These are phyloP conservation scores for Raphanus raphanistrum DNA, from an alignment of 345 rosid species.

Conservation along the genomic window DNA sequence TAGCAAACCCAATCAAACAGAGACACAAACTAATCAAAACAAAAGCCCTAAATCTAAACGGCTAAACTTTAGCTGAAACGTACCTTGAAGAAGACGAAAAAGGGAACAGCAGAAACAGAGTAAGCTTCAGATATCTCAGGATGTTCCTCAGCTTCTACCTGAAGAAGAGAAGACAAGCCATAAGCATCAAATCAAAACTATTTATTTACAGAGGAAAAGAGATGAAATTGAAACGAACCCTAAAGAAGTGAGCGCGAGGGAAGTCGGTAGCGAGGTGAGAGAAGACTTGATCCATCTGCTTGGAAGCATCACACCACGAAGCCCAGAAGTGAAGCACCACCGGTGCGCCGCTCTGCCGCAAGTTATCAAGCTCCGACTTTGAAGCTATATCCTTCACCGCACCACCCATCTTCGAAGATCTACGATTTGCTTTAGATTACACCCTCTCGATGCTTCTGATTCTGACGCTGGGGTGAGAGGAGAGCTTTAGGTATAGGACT, in stretches of 20 bases:
- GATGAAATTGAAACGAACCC: slow-evolving; percentile 45
- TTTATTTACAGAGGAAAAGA: not conserved
- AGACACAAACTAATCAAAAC: not conserved
- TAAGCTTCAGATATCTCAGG: slow-evolving; percentile 85
- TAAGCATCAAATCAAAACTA: not conserved
- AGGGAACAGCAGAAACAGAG: slow-evolving; percentile 90
- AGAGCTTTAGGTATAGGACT: not conserved
- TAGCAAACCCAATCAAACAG: not conserved
- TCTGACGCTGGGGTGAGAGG: not conserved
- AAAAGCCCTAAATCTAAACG: not conserved
- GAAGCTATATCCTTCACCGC: slow-evolving; percentile 83
- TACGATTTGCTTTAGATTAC: not conserved
- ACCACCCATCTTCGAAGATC: slow-evolving; percentile 54
- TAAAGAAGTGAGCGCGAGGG: slow-evolving; percentile 73
- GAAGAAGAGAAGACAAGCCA: slow-evolving; percentile 20
- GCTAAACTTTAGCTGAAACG: not conserved
- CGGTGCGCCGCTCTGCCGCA: slow-evolving; percentile 53
- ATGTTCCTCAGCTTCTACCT: slow-evolving; percentile 98
- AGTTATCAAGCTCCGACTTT: slow-evolving; percentile 73
- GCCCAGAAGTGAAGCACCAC: slow-evolving; percentile 92
- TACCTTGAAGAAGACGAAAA: slow-evolving; percentile 86
- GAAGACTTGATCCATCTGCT: slow-evolving; percentile 98
- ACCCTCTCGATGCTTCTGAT: not conserved
- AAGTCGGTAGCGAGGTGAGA: slow-evolving; percentile 89
- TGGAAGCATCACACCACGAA: slow-evolving; percentile 97